These are phyloP conservation scores for Colletotrichum trifolii DNA, from an alignment of 2,329 filamentous ascomycete genomes.

Conservation along the genomic window DNA sequence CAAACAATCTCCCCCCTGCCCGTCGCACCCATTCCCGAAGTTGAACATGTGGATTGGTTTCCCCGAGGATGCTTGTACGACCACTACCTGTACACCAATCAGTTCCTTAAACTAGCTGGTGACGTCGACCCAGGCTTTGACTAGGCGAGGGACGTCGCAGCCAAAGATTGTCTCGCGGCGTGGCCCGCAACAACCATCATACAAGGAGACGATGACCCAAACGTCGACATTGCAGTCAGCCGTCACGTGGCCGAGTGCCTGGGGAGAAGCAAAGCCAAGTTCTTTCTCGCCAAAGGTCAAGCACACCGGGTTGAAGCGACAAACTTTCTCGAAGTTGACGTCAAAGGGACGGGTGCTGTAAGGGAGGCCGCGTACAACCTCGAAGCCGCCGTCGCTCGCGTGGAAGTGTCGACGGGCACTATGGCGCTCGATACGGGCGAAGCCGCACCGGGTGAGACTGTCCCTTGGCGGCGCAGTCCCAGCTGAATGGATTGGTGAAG, in stretches of 20 bases:
- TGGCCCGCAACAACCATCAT: slow-evolving; percentile 51
- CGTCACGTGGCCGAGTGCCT: slow-evolving; percentile 42
- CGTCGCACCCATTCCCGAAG: slow-evolving; percentile 4
- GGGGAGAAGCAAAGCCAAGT: slow-evolving; percentile 41
- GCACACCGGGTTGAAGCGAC: slow-evolving; percentile 45
- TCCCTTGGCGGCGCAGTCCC: neutral
- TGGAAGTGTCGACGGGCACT: neutral
- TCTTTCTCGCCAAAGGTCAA: slow-evolving; percentile 42
- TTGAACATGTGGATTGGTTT: slow-evolving; percentile 7
- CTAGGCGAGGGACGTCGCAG: slow-evolving; percentile 40
- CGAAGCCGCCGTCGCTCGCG: slow-evolving; percentile 32
- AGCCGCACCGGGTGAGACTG: neutral
- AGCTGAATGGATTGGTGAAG: neutral
- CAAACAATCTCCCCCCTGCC: slow-evolving; percentile 38
- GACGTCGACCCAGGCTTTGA: slow-evolving; percentile 46
- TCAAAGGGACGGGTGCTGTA: slow-evolving; percentile 43
- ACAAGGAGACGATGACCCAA: slow-evolving; percentile 45
- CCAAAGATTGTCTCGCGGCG: slow-evolving; percentile 26
- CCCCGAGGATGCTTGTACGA: slow-evolving; percentile 45
- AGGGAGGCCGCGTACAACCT: slow-evolving; percentile 40
- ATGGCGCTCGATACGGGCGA: slow-evolving; percentile 3
- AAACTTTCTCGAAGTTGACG: slow-evolving; percentile 45
- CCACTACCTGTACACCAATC: slow-evolving; percentile 48
- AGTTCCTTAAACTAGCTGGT: slow-evolving; percentile 42
- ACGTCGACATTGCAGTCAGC: slow-evolving; percentile 45